Evolutionary conservation across 306 rosid species (phyloP), one percentile per base, ranked within the genome.

Genomic region (Amphicarpaea edgeworthii): DNA sequence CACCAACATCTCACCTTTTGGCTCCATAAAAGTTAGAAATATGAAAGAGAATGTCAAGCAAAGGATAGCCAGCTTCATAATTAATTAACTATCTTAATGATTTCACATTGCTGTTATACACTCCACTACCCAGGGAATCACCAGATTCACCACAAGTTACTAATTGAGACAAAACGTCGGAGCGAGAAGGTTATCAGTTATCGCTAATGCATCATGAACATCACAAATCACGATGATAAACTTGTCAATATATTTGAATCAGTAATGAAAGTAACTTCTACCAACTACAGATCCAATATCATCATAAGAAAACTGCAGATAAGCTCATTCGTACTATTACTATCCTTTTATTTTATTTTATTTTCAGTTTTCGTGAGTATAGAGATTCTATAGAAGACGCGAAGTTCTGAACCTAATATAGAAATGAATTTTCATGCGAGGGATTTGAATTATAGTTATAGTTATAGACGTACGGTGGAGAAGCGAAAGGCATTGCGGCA

Each of bases 401-500:
- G 59, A 66, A 55, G 28, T 43, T 55, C 43, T 7, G 30, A 65
- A 79, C 62, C 54, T 67, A 28, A 19, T 17, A 32, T 20, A 65
- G 28, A 9, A 73, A 69, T 12, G 16, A 68, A 60, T 15, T 26
- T 15, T 8, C 47, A 45, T 0, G 30, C 30, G 47, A 26, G 30
- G 10, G 28, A 75, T 40, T 60, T 45, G 10, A 68, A 43, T 7
- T 7, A n/a, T n/a, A n/a, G n/a, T 28, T 3, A 2, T 28, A 28
- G 4, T 28, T 28, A 21, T 43, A 23, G 0, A 80, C 89, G 32
- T 83, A 90, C 97, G 79, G 89, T 59, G 93, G 78, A 84, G 98
- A 93, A 40, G 95, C 84, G 73, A 94, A 94, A 15, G 96, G 92
- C 90, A 88, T 83, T 83, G 92, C 83, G 42, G 91, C 89, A 63